Evolutionary conservation across 352 stramenopile genomes (phyloP), one percentile per base, ranked within the genome.

Genomic region (Globisporangium viniferum): DNA sequence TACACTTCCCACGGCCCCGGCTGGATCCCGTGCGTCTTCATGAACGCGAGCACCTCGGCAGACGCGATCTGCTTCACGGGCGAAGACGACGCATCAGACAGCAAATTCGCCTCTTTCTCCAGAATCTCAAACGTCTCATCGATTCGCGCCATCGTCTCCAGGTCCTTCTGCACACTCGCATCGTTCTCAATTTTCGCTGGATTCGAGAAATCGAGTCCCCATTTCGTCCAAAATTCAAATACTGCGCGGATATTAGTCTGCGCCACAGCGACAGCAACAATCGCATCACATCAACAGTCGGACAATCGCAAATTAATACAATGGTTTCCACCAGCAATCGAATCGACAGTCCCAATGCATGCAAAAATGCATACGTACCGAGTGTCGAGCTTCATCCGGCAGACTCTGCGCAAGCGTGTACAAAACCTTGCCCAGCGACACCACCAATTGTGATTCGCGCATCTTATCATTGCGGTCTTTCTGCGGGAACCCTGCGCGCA

Each of bases 201-300:
- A 7, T 69, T 74, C 44, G 73, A 78, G 71, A 87, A 92, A 67
- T 92, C 80, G 46, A 93, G 67, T 24, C 81, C 83, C 86, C 86
- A 94, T 67, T 94, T 94, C 10, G 81, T 87, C 86, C 86, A 94
- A 62, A 92, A 92, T 8, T 91, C 84, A 41, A 92, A 89, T 14
- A 94, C 84, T 24, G 84, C 82, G 69, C 80, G 78, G 58, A 94
- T 73, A 73, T 91, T 91, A 14, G 76, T 74, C 86, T 94, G 49
- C 29, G 20, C 39, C 27, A 57, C 51, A 63, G 3, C 14, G 31
- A 48, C 39, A 60, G 55, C 55, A 46, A 60, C 31, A 41, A 29
- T 46, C 55, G 31, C 55, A 60, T 27, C 55, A 60, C 20, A 27
- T 48, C 55, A 61, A 18, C 31, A 61, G 20, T 24, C 46, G 20